phyloP scores from a whole-genome alignment of 805 yeast genomes.

The Metschnikowia peoriensis region DNA sequence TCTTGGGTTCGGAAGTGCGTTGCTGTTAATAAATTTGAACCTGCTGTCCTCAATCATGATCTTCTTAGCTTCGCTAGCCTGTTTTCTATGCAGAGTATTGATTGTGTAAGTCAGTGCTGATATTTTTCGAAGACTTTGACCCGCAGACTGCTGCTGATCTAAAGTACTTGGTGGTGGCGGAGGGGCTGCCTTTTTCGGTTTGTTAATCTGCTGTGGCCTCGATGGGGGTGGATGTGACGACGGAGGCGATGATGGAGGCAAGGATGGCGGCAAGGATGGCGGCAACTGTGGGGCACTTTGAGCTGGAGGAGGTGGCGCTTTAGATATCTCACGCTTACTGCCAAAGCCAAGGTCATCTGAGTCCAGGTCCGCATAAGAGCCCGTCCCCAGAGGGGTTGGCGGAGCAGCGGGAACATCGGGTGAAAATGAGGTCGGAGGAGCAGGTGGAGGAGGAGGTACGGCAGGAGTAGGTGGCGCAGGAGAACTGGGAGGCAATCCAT shows the following conservation, averaged over 20 bases:
- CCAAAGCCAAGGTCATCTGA: background rate
- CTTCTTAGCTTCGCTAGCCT: constrained; percentile 21
- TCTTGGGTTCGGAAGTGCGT: constrained; percentile 85
- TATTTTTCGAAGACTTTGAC: constrained; percentile 54
- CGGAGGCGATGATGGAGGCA: constrained; percentile 9
- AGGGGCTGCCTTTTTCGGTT: constrained; percentile 27
- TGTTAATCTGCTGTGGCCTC: constrained; percentile 1
- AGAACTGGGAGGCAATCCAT: constrained; percentile 24
- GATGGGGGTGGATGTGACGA: constrained; percentile 1
- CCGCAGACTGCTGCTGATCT: constrained; percentile 45
- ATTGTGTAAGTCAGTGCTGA: constrained; percentile 68
- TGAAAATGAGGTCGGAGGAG: constrained; percentile 15
- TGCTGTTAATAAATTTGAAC: constrained; percentile 64
- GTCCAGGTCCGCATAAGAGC: constrained; percentile 4
- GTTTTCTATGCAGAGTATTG: constrained; percentile 30
- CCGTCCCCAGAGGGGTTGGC: constrained; percentile 1
- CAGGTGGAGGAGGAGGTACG: constrained; percentile 21
- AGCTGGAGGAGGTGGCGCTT: constrained; percentile 3
- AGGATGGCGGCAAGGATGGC: constrained; percentile 2
- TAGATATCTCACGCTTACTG: background rate
- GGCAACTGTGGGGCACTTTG: constrained; percentile 1
- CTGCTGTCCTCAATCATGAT: constrained; percentile 64
- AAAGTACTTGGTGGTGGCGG: constrained; percentile 28
- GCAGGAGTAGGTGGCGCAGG: constrained; percentile 22
- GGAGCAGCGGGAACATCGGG: constrained; percentile 20